These are phyloP conservation scores for Phylloboletellus chloephorus DNA, from an alignment of 1,284 basidiomycete genomes.

Conservation along the genomic window DNA sequence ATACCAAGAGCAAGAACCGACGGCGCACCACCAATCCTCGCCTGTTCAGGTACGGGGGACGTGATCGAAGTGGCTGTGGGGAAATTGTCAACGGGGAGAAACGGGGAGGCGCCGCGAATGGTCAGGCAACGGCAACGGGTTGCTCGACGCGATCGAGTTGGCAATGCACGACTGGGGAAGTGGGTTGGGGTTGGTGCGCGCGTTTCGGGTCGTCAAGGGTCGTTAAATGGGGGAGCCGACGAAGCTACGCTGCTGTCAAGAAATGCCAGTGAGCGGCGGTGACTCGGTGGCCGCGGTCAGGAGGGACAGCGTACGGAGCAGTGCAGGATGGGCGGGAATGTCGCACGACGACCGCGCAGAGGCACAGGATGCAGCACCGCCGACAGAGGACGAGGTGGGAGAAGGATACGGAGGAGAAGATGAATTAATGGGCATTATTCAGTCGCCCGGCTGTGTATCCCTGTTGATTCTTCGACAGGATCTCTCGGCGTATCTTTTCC, in stretches of 20 bases:
- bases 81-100: constrained; percentile 24
- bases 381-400: constrained; percentile 14
- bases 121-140: constrained; percentile 8
- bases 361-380: constrained; percentile 20
- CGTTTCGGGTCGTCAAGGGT: constrained; percentile 27
- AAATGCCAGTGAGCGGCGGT: constrained; percentile 6
- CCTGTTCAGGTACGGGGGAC: constrained; percentile 28
- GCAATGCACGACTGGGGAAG: no score
- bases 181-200: constrained; percentile 10
- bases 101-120: constrained; percentile 16
- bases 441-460: constrained; percentile 26
- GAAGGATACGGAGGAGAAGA: constrained; percentile 9
- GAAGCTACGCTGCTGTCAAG: constrained; percentile 5
- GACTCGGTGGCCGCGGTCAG: constrained; percentile 1
- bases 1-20: constrained; percentile 31
- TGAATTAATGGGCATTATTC: constrained; percentile 21
- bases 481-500: constrained; percentile 29
- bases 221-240: constrained; percentile 21
- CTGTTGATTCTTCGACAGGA: constrained; percentile 29
- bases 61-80: constrained; percentile 33
- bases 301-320: constrained; percentile 11
- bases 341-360: background rate
- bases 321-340: constrained; percentile 6
- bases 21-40: constrained; percentile 30
- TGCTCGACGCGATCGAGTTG: background rate